Base-by-base conservation (phyloP, 2,329 filamentous ascomycete genomes). In the Dactylellina cionopaga region DNA sequence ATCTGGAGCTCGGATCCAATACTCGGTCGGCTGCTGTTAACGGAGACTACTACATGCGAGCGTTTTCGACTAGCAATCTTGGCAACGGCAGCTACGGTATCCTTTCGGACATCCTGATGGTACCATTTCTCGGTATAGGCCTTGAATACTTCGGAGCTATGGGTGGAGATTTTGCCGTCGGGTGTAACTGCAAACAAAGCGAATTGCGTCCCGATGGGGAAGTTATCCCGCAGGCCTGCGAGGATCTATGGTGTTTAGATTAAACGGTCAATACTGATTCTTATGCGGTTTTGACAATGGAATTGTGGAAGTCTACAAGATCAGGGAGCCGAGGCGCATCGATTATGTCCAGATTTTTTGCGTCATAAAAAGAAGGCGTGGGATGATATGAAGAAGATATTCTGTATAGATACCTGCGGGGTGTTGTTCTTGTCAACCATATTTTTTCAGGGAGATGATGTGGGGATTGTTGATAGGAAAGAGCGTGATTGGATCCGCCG, bases 161-260 rank as follows among this genome's bases (percentile, higher is more conserved):
- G 62, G 13, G 76, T 46, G 15, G 69, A 54, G 17, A 56, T 58
- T 33, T 70, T 74, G 10, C 76, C 76, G 35, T 75, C 74, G 22
- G 75, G 65, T 58, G 76, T 75, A 47, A 77, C 75, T 37, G 76
- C 74, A 44, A 77, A 59, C 35, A 77, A 56, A 7, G 75, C 70
- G 39, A 76, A 76, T 43, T 77, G 76, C 33, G 72, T 77, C 39
- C 51, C 68, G n/a, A 55, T 41, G 19, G 68, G 68, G 54, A 72
- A 72, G 31, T 60, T 58, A 41, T 59, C 43, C 44, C 59, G 68
- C 27, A 72, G 9, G 19, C 44, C 44, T 44, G 39, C 37, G n/a
- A 63, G 24, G 10, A 72, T 29, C 68, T 72, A 64, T 37, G 15
- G n/a, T 51, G 17, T 63, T 22, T 52, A 7, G 39, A 17, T n/a